Evolutionary conservation across 2,329 filamentous ascomycete genomes (phyloP).

Genomic region (Emericellopsis atlantica): DNA sequence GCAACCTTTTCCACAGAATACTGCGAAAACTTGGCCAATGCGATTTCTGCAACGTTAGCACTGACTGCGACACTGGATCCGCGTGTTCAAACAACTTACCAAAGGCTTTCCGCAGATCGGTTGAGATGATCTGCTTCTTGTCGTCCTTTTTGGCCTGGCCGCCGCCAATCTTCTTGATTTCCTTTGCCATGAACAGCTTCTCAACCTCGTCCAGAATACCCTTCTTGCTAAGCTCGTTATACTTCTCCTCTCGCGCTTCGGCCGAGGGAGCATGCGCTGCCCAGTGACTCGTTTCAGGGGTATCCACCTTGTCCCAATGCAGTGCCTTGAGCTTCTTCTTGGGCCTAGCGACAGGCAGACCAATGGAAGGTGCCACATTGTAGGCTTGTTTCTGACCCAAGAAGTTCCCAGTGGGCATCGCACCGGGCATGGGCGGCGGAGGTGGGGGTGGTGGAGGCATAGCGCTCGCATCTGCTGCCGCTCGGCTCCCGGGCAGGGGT

Average conservation of each 20-base stretch:
- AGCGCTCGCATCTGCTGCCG: constrained; percentile 1
- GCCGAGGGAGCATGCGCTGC: constrained; percentile 74
- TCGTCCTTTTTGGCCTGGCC: constrained; percentile 68
- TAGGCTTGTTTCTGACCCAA: constrained; percentile 51
- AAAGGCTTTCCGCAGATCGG: constrained; percentile 78
- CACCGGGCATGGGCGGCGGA: constrained; percentile 28
- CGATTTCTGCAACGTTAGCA: constrained; percentile 53
- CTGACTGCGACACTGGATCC: background rate
- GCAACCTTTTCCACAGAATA: constrained; percentile 73
- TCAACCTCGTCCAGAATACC: constrained; percentile 97
- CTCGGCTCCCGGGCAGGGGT: constrained; percentile 21
- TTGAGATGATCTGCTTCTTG: constrained; percentile 94
- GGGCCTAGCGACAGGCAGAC: constrained; percentile 69
- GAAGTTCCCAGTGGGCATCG: constrained; percentile 57
- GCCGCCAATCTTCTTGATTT: constrained; percentile 76
- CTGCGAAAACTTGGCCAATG: constrained; percentile 85
- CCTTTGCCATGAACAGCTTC: constrained; percentile 93
- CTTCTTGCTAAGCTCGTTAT: constrained; percentile 82
- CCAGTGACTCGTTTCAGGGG: constrained; percentile 86
- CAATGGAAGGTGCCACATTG: constrained; percentile 39
- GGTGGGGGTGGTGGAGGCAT: constrained; percentile 21
- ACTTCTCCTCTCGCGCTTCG: constrained; percentile 88
- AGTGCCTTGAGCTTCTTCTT: constrained; percentile 99
- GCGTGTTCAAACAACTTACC: constrained; percentile 34
- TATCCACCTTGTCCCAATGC: constrained; percentile 98